Percentiles rank a stretch among this genome's conserved stretches.
phyloP scores from a whole-genome alignment of 2,329 filamentous ascomycete species.

The Fusarium sp. region DNA sequence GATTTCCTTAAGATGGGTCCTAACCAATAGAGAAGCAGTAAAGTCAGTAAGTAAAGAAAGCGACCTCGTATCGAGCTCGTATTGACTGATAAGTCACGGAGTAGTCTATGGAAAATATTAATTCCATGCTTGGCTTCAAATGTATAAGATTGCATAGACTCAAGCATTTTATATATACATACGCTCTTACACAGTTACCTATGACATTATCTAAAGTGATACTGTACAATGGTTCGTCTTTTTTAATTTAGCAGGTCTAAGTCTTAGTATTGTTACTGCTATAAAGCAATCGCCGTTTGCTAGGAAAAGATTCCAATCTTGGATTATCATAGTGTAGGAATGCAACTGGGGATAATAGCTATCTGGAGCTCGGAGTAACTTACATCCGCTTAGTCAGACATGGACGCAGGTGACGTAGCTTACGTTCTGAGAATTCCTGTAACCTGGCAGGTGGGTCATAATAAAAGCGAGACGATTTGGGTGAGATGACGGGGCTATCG shows the following conservation, averaged over 20 bases:
- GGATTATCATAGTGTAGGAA: neutral
- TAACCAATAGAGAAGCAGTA: neutral
- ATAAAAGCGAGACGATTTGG: too few relatives aligned
- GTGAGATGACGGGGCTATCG: too few relatives aligned
- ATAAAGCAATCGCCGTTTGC: neutral
- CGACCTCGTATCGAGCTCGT: neutral
- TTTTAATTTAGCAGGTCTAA: neutral
- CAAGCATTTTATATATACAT: neutral
- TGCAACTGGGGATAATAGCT: neutral
- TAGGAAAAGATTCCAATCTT: neutral
- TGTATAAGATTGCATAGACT: neutral
- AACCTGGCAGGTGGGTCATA: neutral
- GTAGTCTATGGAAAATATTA: neutral
- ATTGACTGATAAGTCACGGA: neutral
- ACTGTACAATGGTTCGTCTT: neutral
- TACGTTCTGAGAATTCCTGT: neutral
- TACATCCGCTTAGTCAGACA: neutral
- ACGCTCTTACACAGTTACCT: neutral
- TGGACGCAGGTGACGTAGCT: neutral
- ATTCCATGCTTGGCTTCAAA: neutral
- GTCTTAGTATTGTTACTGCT: neutral
- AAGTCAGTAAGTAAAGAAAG: neutral
- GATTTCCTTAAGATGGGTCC: neutral
- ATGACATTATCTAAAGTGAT: rapidly evolving
- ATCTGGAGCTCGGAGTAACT: neutral